Base-by-base conservation (phyloP, 2,329 filamentous ascomycete genomes). In the Arthrobotrys entomopaga region DNA sequence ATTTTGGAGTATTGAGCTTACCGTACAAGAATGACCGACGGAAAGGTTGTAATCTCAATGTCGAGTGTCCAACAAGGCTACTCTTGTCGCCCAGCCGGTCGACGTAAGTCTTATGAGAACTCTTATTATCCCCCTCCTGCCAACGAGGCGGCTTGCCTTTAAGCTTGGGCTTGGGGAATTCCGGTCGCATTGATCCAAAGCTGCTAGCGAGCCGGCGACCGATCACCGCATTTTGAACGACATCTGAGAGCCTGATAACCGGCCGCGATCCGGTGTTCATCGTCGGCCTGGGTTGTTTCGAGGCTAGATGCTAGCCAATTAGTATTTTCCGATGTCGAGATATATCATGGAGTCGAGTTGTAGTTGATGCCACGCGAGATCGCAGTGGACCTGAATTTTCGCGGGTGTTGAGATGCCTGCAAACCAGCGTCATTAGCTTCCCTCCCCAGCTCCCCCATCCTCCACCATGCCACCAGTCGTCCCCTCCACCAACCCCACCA, bases 401-500 rank as follows among this genome's bases (percentile, higher is more conserved):
- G 13, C 20, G 16, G 26, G 52, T 20, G 52, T 54, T 54, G 52
- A 54, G n/a, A 54, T 16, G 52, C 26, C 24, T 40, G 7, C 26
- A n/a, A 1, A 3, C 49, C 22, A 13, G 5, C 20, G 19, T 53
- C 49, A 29, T 8, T 29, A 15, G 15, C 52, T 4, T 20, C 19
- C 15, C 52, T n/a, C 26, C 26, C 24, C 0, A n/a, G 13, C 42
- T 15, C n/a, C 42, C 15, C n/a, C 16, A 7, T 20, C 48, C 48
- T 24, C 11, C 24, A 43, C 52, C 29, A 74, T 74, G 70, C 70
- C 61, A 42, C 69, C 70, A 46, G 63, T 76, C 15, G 50, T 61
- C 57, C 72, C 72, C 53, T 22, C 66, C 29, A 53, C 57, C 53
- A 34, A 5, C 10, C 48, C 65, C 15, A 26, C 71, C 8, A 82